Conservation (phyloP, 352 stramenopile genomes). For the Phytophthora rubi region DNA sequence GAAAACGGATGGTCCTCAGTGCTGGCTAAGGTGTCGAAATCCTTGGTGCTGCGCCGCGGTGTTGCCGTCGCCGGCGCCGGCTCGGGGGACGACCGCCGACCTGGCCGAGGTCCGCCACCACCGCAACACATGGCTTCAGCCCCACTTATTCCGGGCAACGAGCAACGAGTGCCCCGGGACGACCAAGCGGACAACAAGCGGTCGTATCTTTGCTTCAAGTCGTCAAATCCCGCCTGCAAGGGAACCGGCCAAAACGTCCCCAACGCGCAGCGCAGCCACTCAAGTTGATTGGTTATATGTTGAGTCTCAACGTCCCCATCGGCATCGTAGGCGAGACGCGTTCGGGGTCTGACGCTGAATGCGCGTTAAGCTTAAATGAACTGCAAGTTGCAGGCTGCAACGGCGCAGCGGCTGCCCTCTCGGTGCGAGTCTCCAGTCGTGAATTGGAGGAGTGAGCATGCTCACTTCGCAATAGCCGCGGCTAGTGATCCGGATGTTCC, state of each 20-base stretch:
- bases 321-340: neutral
- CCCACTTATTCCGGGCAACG: slow-evolving; percentile 14
- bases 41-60: no score
- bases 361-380: no score
- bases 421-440: no score
- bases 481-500: slow-evolving; percentile 4
- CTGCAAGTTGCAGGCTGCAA: neutral
- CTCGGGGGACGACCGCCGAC: neutral
- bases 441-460: no score
- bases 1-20: neutral
- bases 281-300: no score
- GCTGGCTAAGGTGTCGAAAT: no score
- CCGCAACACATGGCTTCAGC: slow-evolving; percentile 23
- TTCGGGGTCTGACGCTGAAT: no score
- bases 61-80: no score
- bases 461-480: slow-evolving; percentile 2
- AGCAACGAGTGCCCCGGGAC: slow-evolving; percentile 3
- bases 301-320: slow-evolving; percentile 8
- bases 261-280: slow-evolving; percentile 3
- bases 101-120: slow-evolving; percentile 9
- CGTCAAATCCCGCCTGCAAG: slow-evolving; percentile 23
- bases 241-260: slow-evolving; percentile 14
- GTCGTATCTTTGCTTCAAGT: slow-evolving; percentile 27
- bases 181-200: slow-evolving; percentile 18
- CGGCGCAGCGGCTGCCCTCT: neutral